Evolutionary conservation across 345 rosid species (phyloP).

Genomic region (Lenwebbia sp.): DNA sequence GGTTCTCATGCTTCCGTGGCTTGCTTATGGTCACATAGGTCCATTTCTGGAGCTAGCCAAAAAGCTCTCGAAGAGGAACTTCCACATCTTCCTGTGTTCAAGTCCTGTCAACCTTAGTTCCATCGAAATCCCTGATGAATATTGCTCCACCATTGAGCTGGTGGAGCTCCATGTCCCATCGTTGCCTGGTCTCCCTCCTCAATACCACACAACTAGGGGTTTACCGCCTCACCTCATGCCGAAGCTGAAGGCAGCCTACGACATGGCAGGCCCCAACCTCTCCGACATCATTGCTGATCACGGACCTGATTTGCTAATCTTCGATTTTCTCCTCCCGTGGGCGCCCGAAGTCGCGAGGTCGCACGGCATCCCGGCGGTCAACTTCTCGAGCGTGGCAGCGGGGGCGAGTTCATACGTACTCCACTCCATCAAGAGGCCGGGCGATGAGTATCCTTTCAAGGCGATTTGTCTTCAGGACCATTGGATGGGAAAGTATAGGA

Average conservation of each 20-base stretch:
- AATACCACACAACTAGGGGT: slow-evolving; percentile 30
- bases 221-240: slow-evolving; percentile 22
- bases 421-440: background rate
- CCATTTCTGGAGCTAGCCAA: slow-evolving; percentile 36
- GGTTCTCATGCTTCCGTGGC: slow-evolving; percentile 34
- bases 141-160: slow-evolving; percentile 8
- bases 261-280: slow-evolving; percentile 12
- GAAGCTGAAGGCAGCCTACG: slow-evolving; percentile 15
- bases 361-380: slow-evolving; percentile 12
- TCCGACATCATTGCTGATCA: background rate
- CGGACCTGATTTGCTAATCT: slow-evolving; percentile 16
- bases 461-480: background rate
- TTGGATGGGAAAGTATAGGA: background rate
- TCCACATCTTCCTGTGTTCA: slow-evolving; percentile 21
- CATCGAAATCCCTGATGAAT: background rate
- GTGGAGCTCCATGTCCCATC: slow-evolving; percentile 23
- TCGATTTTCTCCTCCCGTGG: slow-evolving; percentile 30
- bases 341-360: slow-evolving; percentile 8
- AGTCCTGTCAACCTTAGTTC: slow-evolving; percentile 13
- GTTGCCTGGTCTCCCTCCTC: slow-evolving; percentile 32
- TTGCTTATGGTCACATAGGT: slow-evolving; percentile 37
- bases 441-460: slow-evolving; percentile 7
- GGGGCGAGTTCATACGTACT: background rate
- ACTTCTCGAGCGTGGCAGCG: background rate
- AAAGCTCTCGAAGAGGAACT: slow-evolving; percentile 13